A percentile compares a stretch with the other conserved stretches of the same genome.
phyloP scores from a whole-genome alignment of 768 basidiomycete genomes.

The Amanita rubescens region DNA sequence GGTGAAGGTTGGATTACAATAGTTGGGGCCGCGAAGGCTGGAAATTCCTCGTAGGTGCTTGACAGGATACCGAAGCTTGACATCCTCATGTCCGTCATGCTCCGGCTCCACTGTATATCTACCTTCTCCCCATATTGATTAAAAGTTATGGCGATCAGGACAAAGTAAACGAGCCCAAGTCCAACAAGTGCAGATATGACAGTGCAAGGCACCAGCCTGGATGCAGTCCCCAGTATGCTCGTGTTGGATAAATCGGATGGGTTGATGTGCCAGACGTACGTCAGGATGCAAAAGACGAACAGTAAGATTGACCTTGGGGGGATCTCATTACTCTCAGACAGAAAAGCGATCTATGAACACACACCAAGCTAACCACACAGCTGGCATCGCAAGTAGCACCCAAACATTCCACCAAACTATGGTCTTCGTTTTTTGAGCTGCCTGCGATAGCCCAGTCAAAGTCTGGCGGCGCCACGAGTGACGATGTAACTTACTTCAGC shows the following conservation, averaged over 20 bases:
- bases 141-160: slow-evolving; percentile 45
- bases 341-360: background rate
- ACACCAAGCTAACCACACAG: slow-evolving; percentile 57
- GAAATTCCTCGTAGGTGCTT: no score
- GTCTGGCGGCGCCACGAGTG: background rate
- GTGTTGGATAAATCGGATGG: slow-evolving; percentile 21
- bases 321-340: background rate
- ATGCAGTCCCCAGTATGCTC: slow-evolving; percentile 17
- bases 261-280: slow-evolving; percentile 54
- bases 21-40: no score
- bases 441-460: slow-evolving; percentile 24
- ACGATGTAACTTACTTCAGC: slow-evolving; percentile 35
- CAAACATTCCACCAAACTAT: slow-evolving; percentile 53
- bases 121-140: slow-evolving; percentile 40
- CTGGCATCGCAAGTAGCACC: slow-evolving; percentile 59
- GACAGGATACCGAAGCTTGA: background rate
- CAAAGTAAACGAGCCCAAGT: slow-evolving; percentile 46
- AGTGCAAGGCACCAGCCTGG: slow-evolving; percentile 31
- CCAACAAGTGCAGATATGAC: slow-evolving; percentile 38
- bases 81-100: slow-evolving; percentile 18
- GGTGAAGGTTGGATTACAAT: no score
- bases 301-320: slow-evolving; percentile 45
- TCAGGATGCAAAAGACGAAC: slow-evolving; percentile 49
- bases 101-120: slow-evolving; percentile 25
- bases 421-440: slow-evolving; percentile 33